A percentile compares a stretch with the other conserved stretches of the same genome.
Evolutionary conservation across 352 stramenopile species (phyloP).

Genomic region (Phytophthora tubulina): DNA sequence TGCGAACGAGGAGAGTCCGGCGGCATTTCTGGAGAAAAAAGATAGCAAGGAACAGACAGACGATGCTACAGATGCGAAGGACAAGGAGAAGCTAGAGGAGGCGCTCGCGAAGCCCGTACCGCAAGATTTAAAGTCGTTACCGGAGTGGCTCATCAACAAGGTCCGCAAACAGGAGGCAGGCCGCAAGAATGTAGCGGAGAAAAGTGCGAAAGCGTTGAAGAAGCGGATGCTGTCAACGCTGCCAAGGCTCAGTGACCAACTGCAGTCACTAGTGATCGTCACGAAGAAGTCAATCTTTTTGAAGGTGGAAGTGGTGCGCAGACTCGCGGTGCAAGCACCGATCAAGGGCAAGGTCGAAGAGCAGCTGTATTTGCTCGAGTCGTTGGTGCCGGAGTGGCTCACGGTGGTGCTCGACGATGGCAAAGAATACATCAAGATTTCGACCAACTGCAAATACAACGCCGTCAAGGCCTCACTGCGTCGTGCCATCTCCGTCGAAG

Average conservation of each 20-base stretch:
- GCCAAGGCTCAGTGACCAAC: constrained; percentile 77
- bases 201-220: constrained; percentile 52
- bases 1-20: constrained; percentile 16
- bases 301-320: constrained; percentile 54
- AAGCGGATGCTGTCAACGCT: constrained; percentile 67
- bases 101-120: constrained; percentile 73
- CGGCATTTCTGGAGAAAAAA: constrained; percentile 28
- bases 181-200: constrained; percentile 49
- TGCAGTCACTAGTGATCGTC: constrained; percentile 78
- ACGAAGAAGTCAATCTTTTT: constrained; percentile 71
- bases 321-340: constrained; percentile 54
- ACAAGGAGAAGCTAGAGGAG: constrained; percentile 47
- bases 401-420: constrained; percentile 70
- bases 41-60: constrained; percentile 18
- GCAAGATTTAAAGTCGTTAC: constrained; percentile 70
- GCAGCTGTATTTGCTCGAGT: constrained; percentile 76
- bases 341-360: constrained; percentile 71
- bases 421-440: constrained; percentile 76
- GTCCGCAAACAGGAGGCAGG: constrained; percentile 69
- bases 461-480: constrained; percentile 67
- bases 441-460: constrained; percentile 72
- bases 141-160: constrained; percentile 81
- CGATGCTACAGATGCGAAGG: neutral
- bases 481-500: constrained; percentile 49
- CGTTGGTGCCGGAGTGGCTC: constrained; percentile 79